Evolutionary conservation across 2,329 filamentous ascomycete genomes (phyloP).

Genomic region (Rhytidhysteron rufulum): DNA sequence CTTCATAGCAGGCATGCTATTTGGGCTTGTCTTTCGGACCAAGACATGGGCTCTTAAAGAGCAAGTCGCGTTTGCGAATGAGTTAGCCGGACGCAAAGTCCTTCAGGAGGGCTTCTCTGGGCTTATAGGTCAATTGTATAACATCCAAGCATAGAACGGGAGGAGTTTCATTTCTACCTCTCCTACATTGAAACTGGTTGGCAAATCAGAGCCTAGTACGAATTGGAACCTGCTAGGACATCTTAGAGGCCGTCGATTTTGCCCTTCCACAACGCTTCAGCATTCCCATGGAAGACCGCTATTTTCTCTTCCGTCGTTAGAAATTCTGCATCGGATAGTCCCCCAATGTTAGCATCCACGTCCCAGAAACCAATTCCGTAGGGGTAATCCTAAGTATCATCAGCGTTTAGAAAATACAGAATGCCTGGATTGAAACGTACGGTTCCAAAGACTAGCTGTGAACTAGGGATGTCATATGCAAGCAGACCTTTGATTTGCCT

Average conservation of each 20-base stretch:
- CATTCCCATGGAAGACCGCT: constrained; percentile 23
- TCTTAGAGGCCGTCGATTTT: constrained; percentile 12
- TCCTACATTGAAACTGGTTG: no score
- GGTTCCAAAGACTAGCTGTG: constrained; percentile 35
- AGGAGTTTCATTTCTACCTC: no score
- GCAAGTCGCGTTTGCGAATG: constrained; percentile 60
- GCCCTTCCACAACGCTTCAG: constrained; percentile 21
- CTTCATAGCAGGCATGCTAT: constrained; percentile 69
- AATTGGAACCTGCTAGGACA: background rate
- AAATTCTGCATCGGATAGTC: constrained; percentile 20
- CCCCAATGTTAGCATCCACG: constrained; percentile 27
- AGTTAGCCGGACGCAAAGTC: constrained; percentile 65
- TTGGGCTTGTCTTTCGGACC: constrained; percentile 51
- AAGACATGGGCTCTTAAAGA: constrained; percentile 47
- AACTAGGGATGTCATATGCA: constrained; percentile 24
- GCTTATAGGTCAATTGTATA: no score
- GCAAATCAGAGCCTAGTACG: no score
- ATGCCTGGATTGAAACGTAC: constrained; percentile 16
- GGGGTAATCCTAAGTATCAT: constrained; percentile 25
- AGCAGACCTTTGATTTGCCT: constrained; percentile 33
- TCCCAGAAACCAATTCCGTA: constrained; percentile 37
- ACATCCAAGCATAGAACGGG: no score
- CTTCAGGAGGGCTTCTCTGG: constrained; percentile 61
- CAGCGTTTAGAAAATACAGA: background rate
- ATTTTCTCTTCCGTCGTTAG: constrained; percentile 21